These are phyloP conservation scores for Mycena kentingensis DNA, from an alignment of 768 basidiomycete genomes.

Conservation along the genomic window DNA sequence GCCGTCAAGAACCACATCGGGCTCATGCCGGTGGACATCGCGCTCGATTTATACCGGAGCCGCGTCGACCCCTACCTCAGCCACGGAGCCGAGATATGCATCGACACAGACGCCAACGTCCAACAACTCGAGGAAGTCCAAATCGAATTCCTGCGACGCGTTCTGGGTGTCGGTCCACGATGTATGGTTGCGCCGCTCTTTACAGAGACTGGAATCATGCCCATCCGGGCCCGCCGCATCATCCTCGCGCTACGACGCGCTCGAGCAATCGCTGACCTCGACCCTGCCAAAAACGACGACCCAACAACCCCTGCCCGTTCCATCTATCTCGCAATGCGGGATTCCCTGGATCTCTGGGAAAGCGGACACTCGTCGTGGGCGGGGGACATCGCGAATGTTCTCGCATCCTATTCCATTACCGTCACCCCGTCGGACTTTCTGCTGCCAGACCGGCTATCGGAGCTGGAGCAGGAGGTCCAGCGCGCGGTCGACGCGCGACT, in stretches of 20 bases:
- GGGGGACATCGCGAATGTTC: not conserved
- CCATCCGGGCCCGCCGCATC: constrained; percentile 8
- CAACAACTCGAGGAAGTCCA: not conserved
- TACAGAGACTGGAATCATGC: constrained; percentile 16
- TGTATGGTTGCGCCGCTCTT: constrained; percentile 5
- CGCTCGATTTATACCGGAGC: constrained; percentile 21
- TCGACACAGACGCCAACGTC: not conserved
- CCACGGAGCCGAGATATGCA: not conserved
- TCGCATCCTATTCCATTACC: not conserved
- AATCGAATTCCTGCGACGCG: not conserved
- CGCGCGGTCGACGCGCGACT: not conserved
- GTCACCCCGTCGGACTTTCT: not conserved
- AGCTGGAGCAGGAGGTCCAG: not conserved
- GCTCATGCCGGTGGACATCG: constrained; percentile 16
- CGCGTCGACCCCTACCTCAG: constrained; percentile 25
- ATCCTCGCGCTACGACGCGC: constrained; percentile 1
- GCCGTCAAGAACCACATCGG: constrained; percentile 21
- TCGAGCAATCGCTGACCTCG: not conserved
- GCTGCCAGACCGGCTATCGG: not conserved
- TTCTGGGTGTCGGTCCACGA: not conserved
- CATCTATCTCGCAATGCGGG: not conserved
- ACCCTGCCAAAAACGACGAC: too few relatives aligned
- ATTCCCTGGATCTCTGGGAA: not conserved
- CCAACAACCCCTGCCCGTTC: not conserved
- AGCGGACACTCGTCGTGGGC: constrained; percentile 5